These are phyloP conservation scores for Bacidia rubella DNA, from an alignment of 495 filamentous ascomycete genomes.

Conservation along the genomic window DNA sequence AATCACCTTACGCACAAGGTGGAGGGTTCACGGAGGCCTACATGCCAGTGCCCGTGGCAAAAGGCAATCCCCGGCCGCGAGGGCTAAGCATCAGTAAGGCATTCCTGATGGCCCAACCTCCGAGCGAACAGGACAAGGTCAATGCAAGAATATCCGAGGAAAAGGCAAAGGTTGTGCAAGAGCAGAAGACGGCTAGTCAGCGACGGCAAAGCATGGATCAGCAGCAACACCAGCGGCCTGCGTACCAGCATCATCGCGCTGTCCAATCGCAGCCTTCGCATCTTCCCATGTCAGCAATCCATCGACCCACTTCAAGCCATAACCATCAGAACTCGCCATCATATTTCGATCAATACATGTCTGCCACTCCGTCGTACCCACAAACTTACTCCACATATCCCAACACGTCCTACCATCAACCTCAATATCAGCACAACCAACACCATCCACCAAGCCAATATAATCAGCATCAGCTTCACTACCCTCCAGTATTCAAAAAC, in stretches of 20 bases:
- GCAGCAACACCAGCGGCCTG: constrained; percentile 1
- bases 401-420: constrained; percentile 3
- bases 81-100: constrained; percentile 15
- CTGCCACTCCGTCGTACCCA: constrained; percentile 3
- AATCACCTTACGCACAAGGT: constrained; percentile 17
- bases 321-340: constrained; percentile 6
- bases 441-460: constrained; percentile 8
- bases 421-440: not conserved
- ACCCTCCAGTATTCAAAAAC: not conserved
- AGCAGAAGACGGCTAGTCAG: constrained; percentile 1
- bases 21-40: constrained; percentile 12
- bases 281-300: constrained; percentile 12
- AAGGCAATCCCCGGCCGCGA: constrained; percentile 1
- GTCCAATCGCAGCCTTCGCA: constrained; percentile 11
- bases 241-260: not conserved
- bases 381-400: constrained; percentile 7
- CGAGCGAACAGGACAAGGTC: constrained; percentile 16
- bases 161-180: constrained; percentile 10
- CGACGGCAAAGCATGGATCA: constrained; percentile 5
- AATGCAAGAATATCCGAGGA: constrained; percentile 11
- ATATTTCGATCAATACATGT: constrained; percentile 4
- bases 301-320: constrained; percentile 4
- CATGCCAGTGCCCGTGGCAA: constrained; percentile 4
- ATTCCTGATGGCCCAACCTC: constrained; percentile 16
- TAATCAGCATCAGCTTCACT: constrained; percentile 9